phyloP scores from a whole-genome alignment of 31 red algal species.

The Porphyra umbilicalis region DNA sequence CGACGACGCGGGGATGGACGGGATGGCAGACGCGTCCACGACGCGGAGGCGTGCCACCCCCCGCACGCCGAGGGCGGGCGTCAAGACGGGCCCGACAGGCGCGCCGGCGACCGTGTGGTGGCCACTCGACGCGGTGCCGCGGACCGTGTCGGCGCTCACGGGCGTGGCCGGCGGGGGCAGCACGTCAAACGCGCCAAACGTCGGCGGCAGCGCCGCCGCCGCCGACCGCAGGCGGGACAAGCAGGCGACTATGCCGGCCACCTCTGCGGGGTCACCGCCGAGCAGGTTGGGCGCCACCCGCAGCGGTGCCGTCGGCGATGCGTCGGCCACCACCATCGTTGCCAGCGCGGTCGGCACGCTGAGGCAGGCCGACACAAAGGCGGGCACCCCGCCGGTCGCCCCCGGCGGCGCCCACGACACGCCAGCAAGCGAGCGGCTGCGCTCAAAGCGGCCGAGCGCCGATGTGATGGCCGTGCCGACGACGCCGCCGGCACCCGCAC shows the following conservation, averaged over 20 bases:
- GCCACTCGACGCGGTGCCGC: constrained; percentile 1
- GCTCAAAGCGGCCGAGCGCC: background rate
- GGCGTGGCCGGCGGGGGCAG: too few species aligned
- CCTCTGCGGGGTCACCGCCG: background rate
- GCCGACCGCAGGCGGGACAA: background rate
- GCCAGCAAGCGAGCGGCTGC: too few species aligned
- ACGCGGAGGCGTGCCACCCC: constrained; percentile 17
- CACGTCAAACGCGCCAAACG: background rate
- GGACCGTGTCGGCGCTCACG: background rate
- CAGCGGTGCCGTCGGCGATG: too few species aligned
- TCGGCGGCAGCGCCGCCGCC: background rate
- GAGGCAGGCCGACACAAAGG: background rate
- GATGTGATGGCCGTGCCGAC: background rate
- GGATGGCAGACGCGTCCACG: constrained; percentile 36
- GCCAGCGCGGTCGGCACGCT: too few species aligned
- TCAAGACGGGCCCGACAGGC: constrained; percentile 13
- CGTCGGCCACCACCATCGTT: background rate
- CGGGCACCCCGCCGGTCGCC: background rate
- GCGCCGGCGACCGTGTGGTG: constrained; percentile 25
- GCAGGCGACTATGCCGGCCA: background rate
- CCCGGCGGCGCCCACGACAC: background rate
- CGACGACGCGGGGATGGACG: constrained; percentile 9
- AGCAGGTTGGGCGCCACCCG: background rate
- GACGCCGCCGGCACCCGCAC: background rate
- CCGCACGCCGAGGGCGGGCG: constrained; percentile 8